These are phyloP conservation scores for Diaporthe sp. DNA, from an alignment of 2,329 filamentous ascomycete genomes.

Conservation along the genomic window DNA sequence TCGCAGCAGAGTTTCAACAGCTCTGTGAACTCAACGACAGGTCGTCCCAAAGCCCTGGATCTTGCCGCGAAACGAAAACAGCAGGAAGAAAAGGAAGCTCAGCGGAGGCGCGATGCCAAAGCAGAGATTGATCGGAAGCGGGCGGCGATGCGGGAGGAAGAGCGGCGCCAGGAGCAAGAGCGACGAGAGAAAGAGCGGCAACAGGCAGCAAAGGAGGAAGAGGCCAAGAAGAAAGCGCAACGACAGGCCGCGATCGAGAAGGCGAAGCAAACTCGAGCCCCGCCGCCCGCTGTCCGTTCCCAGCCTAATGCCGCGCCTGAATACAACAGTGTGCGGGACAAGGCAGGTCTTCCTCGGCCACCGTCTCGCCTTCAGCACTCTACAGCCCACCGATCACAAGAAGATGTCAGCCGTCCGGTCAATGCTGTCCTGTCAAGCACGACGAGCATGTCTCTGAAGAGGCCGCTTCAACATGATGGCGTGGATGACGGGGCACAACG, in stretches of 20 bases:
- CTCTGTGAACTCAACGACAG: conserved; percentile 69
- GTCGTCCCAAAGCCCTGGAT: conserved; percentile 79
- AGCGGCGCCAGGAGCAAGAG: conserved; percentile 74
- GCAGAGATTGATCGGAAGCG: conserved; percentile 84
- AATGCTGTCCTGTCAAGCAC: conserved; percentile 69
- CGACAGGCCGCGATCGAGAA: conserved; percentile 75
- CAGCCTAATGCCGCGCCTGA: conserved; percentile 68
- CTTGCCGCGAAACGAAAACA: conserved; percentile 87
- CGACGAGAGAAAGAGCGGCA: conserved; percentile 73
- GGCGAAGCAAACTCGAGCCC: conserved; percentile 75
- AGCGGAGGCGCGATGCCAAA: conserved; percentile 86
- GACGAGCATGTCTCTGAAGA: conserved; percentile 82
- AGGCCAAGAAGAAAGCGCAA: conserved; percentile 76
- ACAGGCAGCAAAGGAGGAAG: conserved; percentile 64
- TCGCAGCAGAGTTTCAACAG: conserved; percentile 75
- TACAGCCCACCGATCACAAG: conserved; percentile 64
- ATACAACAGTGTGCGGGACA: conserved; percentile 53
- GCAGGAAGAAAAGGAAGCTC: conserved; percentile 84
- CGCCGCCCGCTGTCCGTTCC: conserved; percentile 70
- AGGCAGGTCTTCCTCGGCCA: conserved; percentile 57
- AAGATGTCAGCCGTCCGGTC: conserved; percentile 73
- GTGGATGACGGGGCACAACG: conserved; percentile 68
- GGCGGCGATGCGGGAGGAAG: conserved; percentile 75
- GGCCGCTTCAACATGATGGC: conserved; percentile 76
- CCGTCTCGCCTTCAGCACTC: conserved; percentile 70